Conservation (phyloP, 2,329 filamentous ascomycete genomes). For the Didymosphaeria variabile region DNA sequence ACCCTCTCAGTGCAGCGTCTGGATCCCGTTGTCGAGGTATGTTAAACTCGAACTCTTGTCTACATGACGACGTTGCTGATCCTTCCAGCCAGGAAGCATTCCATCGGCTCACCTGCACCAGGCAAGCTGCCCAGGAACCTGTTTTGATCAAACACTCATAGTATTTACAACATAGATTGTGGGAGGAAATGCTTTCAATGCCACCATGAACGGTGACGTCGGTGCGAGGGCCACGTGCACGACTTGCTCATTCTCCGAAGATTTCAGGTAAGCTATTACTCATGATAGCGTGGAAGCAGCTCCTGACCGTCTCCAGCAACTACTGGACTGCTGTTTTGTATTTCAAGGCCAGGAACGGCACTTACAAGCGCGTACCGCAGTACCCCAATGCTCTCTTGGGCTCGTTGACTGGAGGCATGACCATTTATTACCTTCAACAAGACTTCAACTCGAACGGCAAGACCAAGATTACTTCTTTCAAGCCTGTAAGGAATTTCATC, state of each 20-base stretch:
- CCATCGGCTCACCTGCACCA: slow-evolving; percentile 32
- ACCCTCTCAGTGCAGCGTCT: slow-evolving; percentile 36
- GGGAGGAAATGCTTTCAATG: slow-evolving; percentile 33
- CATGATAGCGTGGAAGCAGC: too few relatives aligned
- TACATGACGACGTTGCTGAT: neutral
- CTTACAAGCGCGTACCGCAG: slow-evolving; percentile 39
- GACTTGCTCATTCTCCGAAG: slow-evolving; percentile 36
- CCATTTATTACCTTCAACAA: slow-evolving; percentile 43
- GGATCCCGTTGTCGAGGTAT: slow-evolving; percentile 34
- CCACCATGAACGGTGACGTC: slow-evolving; percentile 34
- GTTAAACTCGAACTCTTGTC: neutral
- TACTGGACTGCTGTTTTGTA: slow-evolving; percentile 36
- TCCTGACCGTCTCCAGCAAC: slow-evolving; percentile 19
- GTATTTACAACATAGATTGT: slow-evolving; percentile 25
- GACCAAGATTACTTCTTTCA: slow-evolving; percentile 37
- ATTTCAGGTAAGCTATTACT: slow-evolving; percentile 13
- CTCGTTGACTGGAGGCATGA: slow-evolving; percentile 43
- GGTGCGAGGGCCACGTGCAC: slow-evolving; percentile 34
- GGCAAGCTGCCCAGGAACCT: slow-evolving; percentile 12
- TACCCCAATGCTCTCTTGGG: slow-evolving; percentile 32
- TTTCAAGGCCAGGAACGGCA: slow-evolving; percentile 41
- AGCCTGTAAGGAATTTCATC: slow-evolving; percentile 17
- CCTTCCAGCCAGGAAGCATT: slow-evolving; percentile 21
- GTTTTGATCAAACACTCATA: slow-evolving; percentile 11
- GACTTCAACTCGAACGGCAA: slow-evolving; percentile 50